Percentiles rank a stretch among this genome's conserved stretches.
These are phyloP conservation scores for Cladochytrium replicatum DNA, from an alignment of 192 early-diverging fungal genomes.

Conservation along the genomic window DNA sequence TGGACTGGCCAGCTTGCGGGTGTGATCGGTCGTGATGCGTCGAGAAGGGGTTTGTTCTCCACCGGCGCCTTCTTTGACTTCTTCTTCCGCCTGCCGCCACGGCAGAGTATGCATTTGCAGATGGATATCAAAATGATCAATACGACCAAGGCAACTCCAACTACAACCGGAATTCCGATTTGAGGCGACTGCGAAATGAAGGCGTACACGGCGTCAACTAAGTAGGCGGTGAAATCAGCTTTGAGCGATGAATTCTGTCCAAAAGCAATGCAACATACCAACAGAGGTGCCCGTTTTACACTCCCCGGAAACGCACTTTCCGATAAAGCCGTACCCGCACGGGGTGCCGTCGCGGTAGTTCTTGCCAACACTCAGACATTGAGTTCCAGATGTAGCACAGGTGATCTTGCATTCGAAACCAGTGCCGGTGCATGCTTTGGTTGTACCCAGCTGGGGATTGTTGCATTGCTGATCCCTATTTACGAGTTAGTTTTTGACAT, in stretches of 20 bases:
- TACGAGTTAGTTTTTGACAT: too few species aligned
- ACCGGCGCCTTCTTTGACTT: too few species aligned
- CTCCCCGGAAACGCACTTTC: not conserved
- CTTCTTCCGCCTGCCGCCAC: not conserved
- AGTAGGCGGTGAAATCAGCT: too few species aligned
- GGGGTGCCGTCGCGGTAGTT: not conserved
- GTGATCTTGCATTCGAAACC: not conserved
- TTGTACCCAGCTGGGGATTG: not conserved
- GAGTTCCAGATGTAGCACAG: not conserved
- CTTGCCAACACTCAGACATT: not conserved
- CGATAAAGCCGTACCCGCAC: not conserved
- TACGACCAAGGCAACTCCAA: not conserved
- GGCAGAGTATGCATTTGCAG: not conserved
- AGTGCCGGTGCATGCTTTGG: not conserved
- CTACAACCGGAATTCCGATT: not conserved
- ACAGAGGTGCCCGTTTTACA: not conserved
- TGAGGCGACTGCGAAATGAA: not conserved
- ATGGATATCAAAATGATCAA: not conserved
- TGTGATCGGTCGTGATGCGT: too few species aligned
- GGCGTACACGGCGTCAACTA: not conserved
- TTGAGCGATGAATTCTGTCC: too few species aligned
- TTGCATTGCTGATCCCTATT: not conserved
- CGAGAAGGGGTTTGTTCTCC: too few species aligned
- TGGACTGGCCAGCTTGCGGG: too few species aligned
- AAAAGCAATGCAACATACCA: not conserved